Evolutionary conservation across 164 flowering plant genomes (phyloP).

Genomic region (Umbilicus rupestris): DNA sequence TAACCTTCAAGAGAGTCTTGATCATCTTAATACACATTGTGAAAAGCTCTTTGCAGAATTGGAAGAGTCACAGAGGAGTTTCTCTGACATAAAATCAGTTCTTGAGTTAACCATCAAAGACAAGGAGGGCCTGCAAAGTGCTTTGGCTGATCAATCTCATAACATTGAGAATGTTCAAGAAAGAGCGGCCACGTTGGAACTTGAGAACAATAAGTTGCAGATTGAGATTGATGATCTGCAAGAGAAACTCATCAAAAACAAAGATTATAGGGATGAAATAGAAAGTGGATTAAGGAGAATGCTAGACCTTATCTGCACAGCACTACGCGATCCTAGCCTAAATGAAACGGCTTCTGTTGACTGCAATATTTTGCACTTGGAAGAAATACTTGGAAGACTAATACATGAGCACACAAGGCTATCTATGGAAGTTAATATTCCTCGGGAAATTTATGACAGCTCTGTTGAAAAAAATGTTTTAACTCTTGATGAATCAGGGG

Average conservation of each 20-base stretch:
- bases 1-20: conserved; percentile 49
- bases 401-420: conserved; percentile 32
- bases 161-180: conserved; percentile 35
- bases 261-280: conserved; percentile 22
- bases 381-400: conserved; percentile 47
- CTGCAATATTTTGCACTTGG: conserved; percentile 32
- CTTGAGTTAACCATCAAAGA: conserved; percentile 36
- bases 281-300: conserved; percentile 43
- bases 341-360: conserved; percentile 23
- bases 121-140: conserved; percentile 42
- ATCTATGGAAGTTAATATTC: conserved; percentile 17
- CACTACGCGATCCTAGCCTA: conserved; percentile 33
- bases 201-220: conserved; percentile 34
- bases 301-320: conserved; percentile 44
- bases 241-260: conserved; percentile 31
- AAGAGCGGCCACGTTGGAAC: conserved; percentile 28
- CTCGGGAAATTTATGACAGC: conserved; percentile 13
- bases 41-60: conserved; percentile 44
- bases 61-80: conserved; percentile 40
- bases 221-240: conserved; percentile 39
- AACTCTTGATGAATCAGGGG: background rate
- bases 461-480: conserved; percentile 12
- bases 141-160: conserved; percentile 31
- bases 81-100: conserved; percentile 38
- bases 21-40: conserved; percentile 47